Conservation (phyloP, 768 basidiomycete species). For the Tremella mesenterica region DNA sequence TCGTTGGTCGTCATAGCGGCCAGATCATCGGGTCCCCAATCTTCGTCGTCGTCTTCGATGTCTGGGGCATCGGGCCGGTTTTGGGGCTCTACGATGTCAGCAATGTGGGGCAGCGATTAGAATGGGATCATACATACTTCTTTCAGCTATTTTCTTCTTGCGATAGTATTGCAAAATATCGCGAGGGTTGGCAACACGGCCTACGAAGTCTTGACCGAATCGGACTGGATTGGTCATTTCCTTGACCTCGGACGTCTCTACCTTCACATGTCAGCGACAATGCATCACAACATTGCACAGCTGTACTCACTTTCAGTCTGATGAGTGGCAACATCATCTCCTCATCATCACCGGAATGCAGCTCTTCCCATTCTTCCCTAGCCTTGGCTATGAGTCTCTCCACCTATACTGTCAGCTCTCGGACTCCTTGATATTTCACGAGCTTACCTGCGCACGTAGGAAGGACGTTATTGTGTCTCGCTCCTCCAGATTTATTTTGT, state of each 20-base stretch:
- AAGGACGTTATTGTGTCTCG: constrained; percentile 75
- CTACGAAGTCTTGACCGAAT: constrained; percentile 91
- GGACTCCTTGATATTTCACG: neutral
- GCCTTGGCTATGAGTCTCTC: constrained; percentile 57
- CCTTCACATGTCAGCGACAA: constrained; percentile 49
- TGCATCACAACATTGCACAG: neutral
- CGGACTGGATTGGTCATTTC: constrained; percentile 93
- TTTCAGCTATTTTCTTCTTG: constrained; percentile 55
- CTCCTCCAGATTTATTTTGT: constrained; percentile 59
- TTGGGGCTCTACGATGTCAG: constrained; percentile 47
- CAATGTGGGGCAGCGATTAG: neutral
- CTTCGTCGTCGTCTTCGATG: constrained; percentile 51
- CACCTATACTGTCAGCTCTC: constrained; percentile 50
- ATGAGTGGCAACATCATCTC: constrained; percentile 68
- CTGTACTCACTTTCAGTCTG: constrained; percentile 60
- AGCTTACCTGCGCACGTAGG: constrained; percentile 59
- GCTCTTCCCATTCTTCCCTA: constrained; percentile 28
- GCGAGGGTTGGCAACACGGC: constrained; percentile 82
- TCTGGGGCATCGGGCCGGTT: constrained; percentile 71
- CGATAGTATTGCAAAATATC: constrained; percentile 88
- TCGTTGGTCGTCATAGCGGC: constrained; percentile 29
- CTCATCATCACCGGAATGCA: constrained; percentile 18
- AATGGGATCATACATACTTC: constrained; percentile 25
- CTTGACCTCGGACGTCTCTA: constrained; percentile 81
- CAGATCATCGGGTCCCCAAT: constrained; percentile 56